A percentile compares a stretch with the other conserved stretches of the same genome.
phyloP scores from a whole-genome alignment of 2,329 filamentous ascomycete genomes.

The Cladosporium sp. region DNA sequence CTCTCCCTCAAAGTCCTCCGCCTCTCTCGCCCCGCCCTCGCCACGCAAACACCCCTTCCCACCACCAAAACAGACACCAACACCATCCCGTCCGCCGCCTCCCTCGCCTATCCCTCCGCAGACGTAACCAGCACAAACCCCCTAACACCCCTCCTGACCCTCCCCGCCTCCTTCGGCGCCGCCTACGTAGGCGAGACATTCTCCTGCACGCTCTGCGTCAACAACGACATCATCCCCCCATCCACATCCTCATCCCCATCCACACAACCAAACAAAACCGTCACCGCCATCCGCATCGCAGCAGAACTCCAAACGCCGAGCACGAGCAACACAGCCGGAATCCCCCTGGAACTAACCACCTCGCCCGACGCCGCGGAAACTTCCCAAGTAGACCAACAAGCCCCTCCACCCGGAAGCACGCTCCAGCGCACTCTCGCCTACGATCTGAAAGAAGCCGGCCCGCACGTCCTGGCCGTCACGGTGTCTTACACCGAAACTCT shows the following conservation, averaged over 20 bases:
- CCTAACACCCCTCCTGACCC: slow-evolving; percentile 62
- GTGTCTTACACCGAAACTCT: slow-evolving; percentile 86
- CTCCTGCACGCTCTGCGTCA: slow-evolving; percentile 90
- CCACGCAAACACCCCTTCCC: slow-evolving; percentile 62
- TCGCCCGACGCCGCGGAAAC: background rate
- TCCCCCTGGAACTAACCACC: slow-evolving; percentile 56
- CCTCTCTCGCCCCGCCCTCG: slow-evolving; percentile 75
- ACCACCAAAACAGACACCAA: slow-evolving; percentile 47
- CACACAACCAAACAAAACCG: slow-evolving; percentile 34
- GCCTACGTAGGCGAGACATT: slow-evolving; percentile 96
- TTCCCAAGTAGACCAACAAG: slow-evolving; percentile 41
- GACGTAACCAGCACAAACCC: slow-evolving; percentile 41
- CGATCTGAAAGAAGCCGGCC: slow-evolving; percentile 89
- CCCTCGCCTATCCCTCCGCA: slow-evolving; percentile 64
- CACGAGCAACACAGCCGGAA: slow-evolving; percentile 58
- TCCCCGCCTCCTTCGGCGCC: slow-evolving; percentile 86
- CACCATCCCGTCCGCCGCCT: slow-evolving; percentile 57
- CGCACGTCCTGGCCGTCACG: slow-evolving; percentile 87
- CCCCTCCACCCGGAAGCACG: slow-evolving; percentile 49
- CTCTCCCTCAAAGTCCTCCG: slow-evolving; percentile 79
- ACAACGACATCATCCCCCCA: slow-evolving; percentile 63
- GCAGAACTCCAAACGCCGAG: slow-evolving; percentile 95
- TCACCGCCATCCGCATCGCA: slow-evolving; percentile 74
- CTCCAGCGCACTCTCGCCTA: slow-evolving; percentile 79
- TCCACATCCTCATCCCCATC: slow-evolving; percentile 26